Evolutionary conservation across 495 filamentous ascomycete genomes (phyloP), one percentile per base, ranked within the genome.

Genomic region (Aspergillus cavernicola): DNA sequence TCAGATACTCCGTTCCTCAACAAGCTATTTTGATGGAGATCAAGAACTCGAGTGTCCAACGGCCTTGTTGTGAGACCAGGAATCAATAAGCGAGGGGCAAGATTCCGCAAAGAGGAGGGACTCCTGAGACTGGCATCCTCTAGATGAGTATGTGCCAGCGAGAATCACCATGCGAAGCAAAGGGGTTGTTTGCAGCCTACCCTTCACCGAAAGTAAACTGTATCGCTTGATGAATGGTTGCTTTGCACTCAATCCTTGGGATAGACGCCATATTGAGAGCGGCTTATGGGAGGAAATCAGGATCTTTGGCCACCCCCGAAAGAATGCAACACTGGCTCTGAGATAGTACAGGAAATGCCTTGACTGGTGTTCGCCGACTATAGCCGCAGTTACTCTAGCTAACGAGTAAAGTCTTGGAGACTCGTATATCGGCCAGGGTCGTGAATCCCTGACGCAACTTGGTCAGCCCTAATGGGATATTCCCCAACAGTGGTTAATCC

Each of bases 61-160:
- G 37, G 16, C 37, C 24, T 4, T 9, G 20, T 5, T 22, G 9
- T 20, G 37, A 13, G 8, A 50, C 19, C 31, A 37, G 28, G 42
- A 26, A 50, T 52, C 51, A 39, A 55, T 57, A 57, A 43, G 46
- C 51, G 51, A 57, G 31, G 41, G 26, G 19, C 22, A 26, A 20
- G 16, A 39, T 8, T 13, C n/a, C 11, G 4, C 2, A 39, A 22
- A 11, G 8, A 11, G 37, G 16, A 5, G 37, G 16, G 20, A 28
- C 24, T n/a, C n/a, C n/a, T 4, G 37, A 2, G 23, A 28, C 24
- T 31, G 24, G 26, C 9, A 20, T 3, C 15, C 16, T 46, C 7
- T 3, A 18, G 42, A 33, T 13, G 11, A 16, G 3, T 28, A n/a
- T 44, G 13, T 15, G 16, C 42, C 28, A 33, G 16, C 28, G 1